Conservation (phyloP, 345 rosid species). For the Mallotus nudiflorus region DNA sequence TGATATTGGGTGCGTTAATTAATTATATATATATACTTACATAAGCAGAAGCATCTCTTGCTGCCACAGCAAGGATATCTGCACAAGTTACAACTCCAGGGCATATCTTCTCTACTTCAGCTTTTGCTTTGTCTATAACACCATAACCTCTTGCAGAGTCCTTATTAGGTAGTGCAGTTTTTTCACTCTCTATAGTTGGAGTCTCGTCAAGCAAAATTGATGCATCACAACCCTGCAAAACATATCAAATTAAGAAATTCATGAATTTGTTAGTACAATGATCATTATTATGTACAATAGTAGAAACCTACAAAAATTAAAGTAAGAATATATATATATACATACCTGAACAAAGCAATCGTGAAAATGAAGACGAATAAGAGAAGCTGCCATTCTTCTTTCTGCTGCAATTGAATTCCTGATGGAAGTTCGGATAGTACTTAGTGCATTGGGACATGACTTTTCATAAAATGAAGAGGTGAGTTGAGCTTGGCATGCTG, state of each 20-base stretch:
- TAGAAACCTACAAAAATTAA: no score
- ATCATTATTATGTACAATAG: no score
- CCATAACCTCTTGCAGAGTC: slow-evolving; percentile 9
- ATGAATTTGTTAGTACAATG: no score
- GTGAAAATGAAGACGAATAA: slow-evolving; percentile 14
- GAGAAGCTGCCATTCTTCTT: slow-evolving; percentile 25
- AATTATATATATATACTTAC: background rate
- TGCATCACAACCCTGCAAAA: slow-evolving; percentile 20
- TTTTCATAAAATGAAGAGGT: slow-evolving; percentile 3
- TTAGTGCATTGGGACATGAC: slow-evolving; percentile 14
- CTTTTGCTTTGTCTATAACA: slow-evolving; percentile 10
- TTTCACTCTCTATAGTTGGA: background rate
- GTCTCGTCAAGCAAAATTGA: background rate
- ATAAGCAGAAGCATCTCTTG: slow-evolving; percentile 25
- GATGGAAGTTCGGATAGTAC: slow-evolving; percentile 4
- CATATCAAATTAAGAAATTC: no score
- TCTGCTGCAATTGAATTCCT: slow-evolving; percentile 2
- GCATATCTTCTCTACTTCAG: slow-evolving; percentile 19
- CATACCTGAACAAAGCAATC: slow-evolving; percentile 21
- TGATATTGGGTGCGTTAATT: background rate
- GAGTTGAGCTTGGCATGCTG: slow-evolving; percentile 6
- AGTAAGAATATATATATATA: no score
- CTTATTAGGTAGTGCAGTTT: background rate
- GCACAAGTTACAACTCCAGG: slow-evolving; percentile 21
- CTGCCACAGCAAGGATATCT: slow-evolving; percentile 18